phyloP scores from a whole-genome alignment of 495 filamentous ascomycete species.

The Xylaria intraflava region DNA sequence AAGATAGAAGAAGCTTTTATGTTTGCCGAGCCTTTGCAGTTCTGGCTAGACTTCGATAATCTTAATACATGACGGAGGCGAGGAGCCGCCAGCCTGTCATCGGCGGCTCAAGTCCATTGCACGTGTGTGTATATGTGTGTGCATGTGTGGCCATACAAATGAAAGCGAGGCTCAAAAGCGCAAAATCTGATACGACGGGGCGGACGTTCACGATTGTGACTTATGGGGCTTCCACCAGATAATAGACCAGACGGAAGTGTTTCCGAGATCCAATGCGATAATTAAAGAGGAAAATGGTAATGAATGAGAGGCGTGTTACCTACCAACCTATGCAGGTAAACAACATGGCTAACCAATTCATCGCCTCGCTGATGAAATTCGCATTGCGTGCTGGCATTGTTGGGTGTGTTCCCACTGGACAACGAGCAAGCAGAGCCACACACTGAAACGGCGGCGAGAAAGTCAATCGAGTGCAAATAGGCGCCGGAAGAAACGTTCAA shows the following conservation, averaged over 20 bases:
- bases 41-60: not conserved
- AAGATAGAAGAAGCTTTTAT: not conserved
- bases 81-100: not conserved
- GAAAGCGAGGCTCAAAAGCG: constrained; percentile 7
- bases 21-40: not conserved
- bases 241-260: not conserved
- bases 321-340: not conserved
- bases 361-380: constrained; percentile 6
- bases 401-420: constrained; percentile 1
- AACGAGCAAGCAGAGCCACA: constrained; percentile 11
- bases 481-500: not conserved
- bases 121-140: not conserved
- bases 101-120: not conserved
- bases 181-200: constrained; percentile 2
- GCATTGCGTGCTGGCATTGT: not conserved
- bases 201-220: not conserved
- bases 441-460: not conserved
- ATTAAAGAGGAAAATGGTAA: not conserved
- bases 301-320: not conserved
- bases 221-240: not conserved
- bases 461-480: not conserved
- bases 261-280: constrained; percentile 3
- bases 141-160: not conserved
- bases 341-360: constrained; percentile 4
- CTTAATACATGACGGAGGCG: constrained; percentile 1